These are phyloP conservation scores for Neofusicoccum kwambonambiense DNA, from an alignment of 2,329 filamentous ascomycete species.

Conservation along the genomic window DNA sequence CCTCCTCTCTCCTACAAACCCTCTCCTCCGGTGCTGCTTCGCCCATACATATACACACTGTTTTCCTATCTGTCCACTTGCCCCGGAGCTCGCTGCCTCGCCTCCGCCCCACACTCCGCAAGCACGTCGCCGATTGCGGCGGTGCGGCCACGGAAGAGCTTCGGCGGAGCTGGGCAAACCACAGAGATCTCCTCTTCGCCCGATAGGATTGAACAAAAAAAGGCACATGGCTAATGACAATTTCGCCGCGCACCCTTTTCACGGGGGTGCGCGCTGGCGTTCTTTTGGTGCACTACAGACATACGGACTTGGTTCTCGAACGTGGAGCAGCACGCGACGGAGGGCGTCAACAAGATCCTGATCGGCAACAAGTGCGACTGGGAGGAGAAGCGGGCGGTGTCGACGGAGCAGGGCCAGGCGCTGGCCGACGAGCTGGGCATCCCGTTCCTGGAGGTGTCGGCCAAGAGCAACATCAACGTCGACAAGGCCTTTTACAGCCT, in stretches of 20 bases:
- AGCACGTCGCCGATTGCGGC: constrained; percentile 20
- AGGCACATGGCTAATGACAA: neutral
- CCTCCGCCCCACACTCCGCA: constrained; percentile 3
- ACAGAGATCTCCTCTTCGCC: neutral
- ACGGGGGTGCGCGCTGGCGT: neutral
- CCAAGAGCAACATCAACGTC: constrained; percentile 99
- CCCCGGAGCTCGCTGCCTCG: neutral
- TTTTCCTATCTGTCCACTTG: constrained; percentile 1
- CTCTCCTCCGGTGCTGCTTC: neutral
- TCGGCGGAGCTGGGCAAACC: constrained; percentile 1
- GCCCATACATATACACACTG: neutral
- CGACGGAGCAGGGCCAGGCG: constrained; percentile 87
- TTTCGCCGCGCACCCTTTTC: neutral
- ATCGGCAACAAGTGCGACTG: constrained; percentile 99
- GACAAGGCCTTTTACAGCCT: constrained; percentile 97
- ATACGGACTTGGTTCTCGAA: constrained; percentile 99
- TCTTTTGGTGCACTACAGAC: constrained; percentile 55
- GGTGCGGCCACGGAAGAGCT: constrained; percentile 12
- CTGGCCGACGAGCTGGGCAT: constrained; percentile 95
- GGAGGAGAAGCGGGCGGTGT: constrained; percentile 97
- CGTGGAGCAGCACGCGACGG: constrained; percentile 95
- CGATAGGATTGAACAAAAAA: neutral
- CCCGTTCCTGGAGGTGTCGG: constrained; percentile 96
- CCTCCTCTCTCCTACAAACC: neutral
- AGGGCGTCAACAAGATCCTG: constrained; percentile 99